phyloP scores from a whole-genome alignment of 208 protist species.

The Crithidia bombi region DNA sequence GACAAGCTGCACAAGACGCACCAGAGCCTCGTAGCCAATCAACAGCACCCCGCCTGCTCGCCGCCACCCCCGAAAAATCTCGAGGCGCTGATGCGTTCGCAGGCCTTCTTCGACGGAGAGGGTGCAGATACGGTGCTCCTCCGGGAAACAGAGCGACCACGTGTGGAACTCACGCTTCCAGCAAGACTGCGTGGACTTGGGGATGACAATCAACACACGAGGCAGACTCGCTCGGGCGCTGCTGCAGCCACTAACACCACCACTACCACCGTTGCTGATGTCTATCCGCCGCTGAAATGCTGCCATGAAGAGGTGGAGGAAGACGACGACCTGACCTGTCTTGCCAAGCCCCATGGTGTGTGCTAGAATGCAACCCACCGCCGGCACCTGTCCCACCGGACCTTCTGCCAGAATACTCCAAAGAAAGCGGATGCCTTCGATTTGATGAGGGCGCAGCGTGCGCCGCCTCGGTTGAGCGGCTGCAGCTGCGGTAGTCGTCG shows the following conservation, averaged over 20 bases:
- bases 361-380: conserved; percentile 81
- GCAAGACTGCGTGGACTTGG: conserved; percentile 72
- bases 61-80: conserved; percentile 54
- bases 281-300: conserved; percentile 19
- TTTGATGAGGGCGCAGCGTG: conserved; percentile 69
- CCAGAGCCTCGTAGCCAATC: conserved; percentile 79
- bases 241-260: too few relatives aligned
- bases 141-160: conserved; percentile 70
- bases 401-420: conserved; percentile 79
- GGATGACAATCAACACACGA: conserved; percentile 67
- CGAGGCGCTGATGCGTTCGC: conserved; percentile 26
- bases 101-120: conserved; percentile 25
- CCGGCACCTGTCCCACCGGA: conserved; percentile 72
- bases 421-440: conserved; percentile 86
- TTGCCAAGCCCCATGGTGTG: conserved; percentile 93
- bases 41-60: conserved; percentile 69
- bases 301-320: conserved; percentile 74
- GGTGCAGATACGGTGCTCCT: conserved; percentile 41
- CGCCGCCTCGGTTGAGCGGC: background rate
- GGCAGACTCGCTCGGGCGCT: conserved; percentile 7
- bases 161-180: conserved; percentile 70
- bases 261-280: background rate
- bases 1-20: conserved; percentile 55
- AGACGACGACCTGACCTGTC: conserved; percentile 84
- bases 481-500: background rate